Evolutionary conservation across 306 rosid species (phyloP).

Genomic region (Pyrus betulifolia): DNA sequence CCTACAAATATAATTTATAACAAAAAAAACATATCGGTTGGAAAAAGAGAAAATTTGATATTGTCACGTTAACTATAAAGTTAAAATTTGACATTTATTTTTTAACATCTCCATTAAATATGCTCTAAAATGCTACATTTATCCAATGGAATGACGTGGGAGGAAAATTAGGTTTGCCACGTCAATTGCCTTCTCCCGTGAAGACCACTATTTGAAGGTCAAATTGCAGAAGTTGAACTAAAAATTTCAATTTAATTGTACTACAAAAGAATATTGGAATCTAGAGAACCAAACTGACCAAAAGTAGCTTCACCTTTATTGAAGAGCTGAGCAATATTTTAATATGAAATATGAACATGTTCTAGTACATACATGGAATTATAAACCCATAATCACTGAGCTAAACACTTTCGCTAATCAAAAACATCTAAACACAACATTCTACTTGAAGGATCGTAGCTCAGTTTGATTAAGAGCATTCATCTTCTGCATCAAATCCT

Average conservation of each 20-base stretch:
- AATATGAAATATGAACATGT: constrained; percentile 7
- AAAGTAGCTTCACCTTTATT: constrained; percentile 13
- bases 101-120: no score
- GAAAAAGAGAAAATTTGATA: no score
- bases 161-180: not conserved
- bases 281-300: constrained; percentile 11
- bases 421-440: not conserved
- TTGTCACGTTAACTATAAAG: no score
- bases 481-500: not conserved
- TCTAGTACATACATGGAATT: constrained; percentile 3
- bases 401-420: not conserved
- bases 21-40: no score
- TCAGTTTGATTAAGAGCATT: not conserved
- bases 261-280: not conserved
- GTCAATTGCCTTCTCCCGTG: not conserved
- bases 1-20: no score
- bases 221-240: not conserved
- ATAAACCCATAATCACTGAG: not conserved
- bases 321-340: constrained; percentile 1
- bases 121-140: rapidly evolving
- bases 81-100: no score
- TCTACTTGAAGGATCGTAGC: not conserved
- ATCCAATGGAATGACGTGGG: not conserved
- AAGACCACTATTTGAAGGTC: not conserved
- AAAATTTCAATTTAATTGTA: not conserved